These are phyloP conservation scores for Graphilbum sp. DNA, from an alignment of 2,329 filamentous ascomycete genomes.

Conservation along the genomic window DNA sequence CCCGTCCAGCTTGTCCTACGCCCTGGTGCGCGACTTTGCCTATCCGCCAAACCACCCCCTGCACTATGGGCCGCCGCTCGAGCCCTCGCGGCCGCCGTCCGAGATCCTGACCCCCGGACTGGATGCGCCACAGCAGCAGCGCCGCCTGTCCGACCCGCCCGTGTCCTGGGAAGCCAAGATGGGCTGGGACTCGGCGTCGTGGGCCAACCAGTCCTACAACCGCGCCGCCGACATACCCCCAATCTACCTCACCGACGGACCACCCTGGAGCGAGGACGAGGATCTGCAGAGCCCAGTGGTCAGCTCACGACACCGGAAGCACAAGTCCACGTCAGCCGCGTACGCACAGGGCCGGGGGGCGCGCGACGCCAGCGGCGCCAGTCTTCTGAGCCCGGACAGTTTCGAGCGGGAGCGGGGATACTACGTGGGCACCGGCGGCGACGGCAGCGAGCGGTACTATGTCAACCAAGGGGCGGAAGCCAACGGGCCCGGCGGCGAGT, in stretches of 20 bases:
- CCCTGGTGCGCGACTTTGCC: conserved; percentile 91
- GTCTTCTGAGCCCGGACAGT: conserved; percentile 20
- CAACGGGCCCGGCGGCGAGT: conserved; percentile 64
- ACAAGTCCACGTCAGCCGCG: conserved; percentile 50
- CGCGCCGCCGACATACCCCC: conserved; percentile 59
- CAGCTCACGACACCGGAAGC: conserved; percentile 69
- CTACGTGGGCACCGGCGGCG: conserved; percentile 48
- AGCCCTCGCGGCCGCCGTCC: conserved; percentile 53
- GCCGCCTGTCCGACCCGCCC: conserved; percentile 71
- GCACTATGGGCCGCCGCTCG: conserved; percentile 83
- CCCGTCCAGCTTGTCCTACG: conserved; percentile 72
- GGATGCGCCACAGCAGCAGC: conserved; percentile 39
- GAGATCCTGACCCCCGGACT: conserved; percentile 73
- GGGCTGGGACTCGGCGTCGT: conserved; percentile 34
- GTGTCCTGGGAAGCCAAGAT: conserved; percentile 56
- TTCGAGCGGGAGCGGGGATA: conserved; percentile 48
- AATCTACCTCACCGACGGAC: conserved; percentile 73
- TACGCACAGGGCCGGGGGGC: conserved; percentile 28
- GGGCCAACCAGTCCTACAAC: conserved; percentile 35
- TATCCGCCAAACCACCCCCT: conserved; percentile 70
- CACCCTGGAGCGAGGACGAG: conserved; percentile 90
- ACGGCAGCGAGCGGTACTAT: conserved; percentile 62
- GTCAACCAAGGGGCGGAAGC: conserved; percentile 56
- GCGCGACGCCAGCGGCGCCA: conserved; percentile 12
- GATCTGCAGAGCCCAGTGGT: conserved; percentile 86